Conservation (phyloP, 2,329 filamentous ascomycete genomes). For the Berkeleyomyces rouxiae region DNA sequence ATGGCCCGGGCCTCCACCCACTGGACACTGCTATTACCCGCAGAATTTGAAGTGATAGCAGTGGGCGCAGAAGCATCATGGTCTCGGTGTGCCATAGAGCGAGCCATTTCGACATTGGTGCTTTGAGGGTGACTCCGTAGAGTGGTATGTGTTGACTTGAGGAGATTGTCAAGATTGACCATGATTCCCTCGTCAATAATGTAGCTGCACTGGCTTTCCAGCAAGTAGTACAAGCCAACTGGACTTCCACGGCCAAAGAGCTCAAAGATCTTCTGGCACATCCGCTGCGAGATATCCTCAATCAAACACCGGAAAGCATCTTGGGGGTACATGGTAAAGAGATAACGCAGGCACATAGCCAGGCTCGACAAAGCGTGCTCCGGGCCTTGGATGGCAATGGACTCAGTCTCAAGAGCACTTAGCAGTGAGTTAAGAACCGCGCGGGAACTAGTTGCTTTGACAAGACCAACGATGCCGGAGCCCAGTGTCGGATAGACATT, state of each 20-base stretch:
- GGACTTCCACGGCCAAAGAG: background rate
- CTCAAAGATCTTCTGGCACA: background rate
- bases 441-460: background rate
- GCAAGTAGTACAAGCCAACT: background rate
- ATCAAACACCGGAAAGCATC: background rate
- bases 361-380: background rate
- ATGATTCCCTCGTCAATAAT: background rate
- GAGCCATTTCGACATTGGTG: background rate
- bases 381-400: background rate
- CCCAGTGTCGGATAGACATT: background rate
- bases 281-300: background rate
- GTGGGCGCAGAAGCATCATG: background rate
- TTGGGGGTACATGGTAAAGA: background rate
- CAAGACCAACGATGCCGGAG: background rate
- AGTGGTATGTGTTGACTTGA: background rate
- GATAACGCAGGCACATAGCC: background rate
- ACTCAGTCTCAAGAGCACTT: background rate
- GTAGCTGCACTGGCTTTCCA: background rate
- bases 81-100: background rate
- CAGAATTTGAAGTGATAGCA: background rate
- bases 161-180: background rate
- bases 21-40: background rate
- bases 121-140: background rate
- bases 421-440: background rate
- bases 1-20: background rate